Base-by-base conservation (phyloP, 2,329 filamentous ascomycete genomes). In the Microsporum canis region DNA sequence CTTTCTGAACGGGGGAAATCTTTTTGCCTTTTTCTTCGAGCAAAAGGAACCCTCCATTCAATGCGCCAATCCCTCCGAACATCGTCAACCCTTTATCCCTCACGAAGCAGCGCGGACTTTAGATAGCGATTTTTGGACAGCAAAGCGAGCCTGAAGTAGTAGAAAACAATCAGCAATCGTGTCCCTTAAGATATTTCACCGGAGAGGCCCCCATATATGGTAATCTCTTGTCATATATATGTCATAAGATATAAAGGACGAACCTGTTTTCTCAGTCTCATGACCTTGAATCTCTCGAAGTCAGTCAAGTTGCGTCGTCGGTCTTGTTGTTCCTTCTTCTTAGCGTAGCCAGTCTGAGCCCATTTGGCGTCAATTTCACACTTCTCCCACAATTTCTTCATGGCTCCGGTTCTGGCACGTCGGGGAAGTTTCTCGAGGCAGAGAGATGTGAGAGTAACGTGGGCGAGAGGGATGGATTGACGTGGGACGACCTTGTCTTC, bases 281-380 rank as follows among this genome's bases (percentile, higher is more conserved):
- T 84, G 73, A 97, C 94, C 89, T 99, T 96, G 90, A 97, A 99
- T 79, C 94, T 88, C 84, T 99, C 94, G 77, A 99, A 99, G 85
- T 99, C 94, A 80, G 87, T 95, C 70, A 99, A 84, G 74, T 85
- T 85, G 82, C 88, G 88, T 84, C 94, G 88, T 82, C 89, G 88
- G 79, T 89, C 84, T 72, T 84, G 84, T 81, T 89, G 88, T 71
- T 86, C 85, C 76, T 88, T 86, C 85, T 90, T 91, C 89, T 99
- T 94, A 74, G 91, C 90, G 87, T 88, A 96, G 79, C 85, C 85
- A 83, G 85, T 91, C 81, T 89, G 84, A 76, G 87, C 85, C 88
- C 91, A 97, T 84, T 95, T 95, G 77, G 84, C 79, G 77, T 99
- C 94, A 74, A 99, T 90, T 77, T 89, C 88, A 71, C 85, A 81